Base-by-base conservation (phyloP, 2,329 filamentous ascomycete species). In the Aspergillus proliferans region DNA sequence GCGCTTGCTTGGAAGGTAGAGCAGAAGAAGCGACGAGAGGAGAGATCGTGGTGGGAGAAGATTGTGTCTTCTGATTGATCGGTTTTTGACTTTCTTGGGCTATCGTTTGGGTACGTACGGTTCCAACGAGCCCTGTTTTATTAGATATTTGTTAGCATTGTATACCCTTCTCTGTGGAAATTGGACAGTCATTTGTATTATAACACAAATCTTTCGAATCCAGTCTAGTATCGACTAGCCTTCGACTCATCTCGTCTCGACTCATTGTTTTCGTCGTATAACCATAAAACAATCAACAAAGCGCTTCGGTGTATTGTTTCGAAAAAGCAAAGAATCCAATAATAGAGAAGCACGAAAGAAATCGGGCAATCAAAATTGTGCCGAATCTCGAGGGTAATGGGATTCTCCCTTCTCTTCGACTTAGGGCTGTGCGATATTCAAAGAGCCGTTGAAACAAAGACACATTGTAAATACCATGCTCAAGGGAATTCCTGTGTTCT, bases 1-100 rank as follows among this genome's bases (percentile, higher is more conserved):
- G 53, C 53, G 6, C 14, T 47, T 14, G 46, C 41, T 19, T 53
- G 46, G 28, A 56, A 54, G n/a, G 43, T 10, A 6, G 50, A 50
- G 30, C 52, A 55, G 22, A 47, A 45, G 45, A 50, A 58, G 28
- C 45, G 43, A 30, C 48, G 48, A 33, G 43, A 55, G 41, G 52
- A 55, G 30, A 56, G 19, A 47, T 51, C 47, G 10, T 58, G 52
- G 56, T 50, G 50, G 33, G 50, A 54, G 12, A 50, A 46, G 42
- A 14, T 46, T 10, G 43, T 47, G 15, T 42, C 38, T 15, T 21
- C 38, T 21, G 19, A 40, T 15, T 40, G 38, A 40, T 40, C 10
- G 8, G 5, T 40, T 12, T 10, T 40, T 21, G 3, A 2, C 10
- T 40, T 40, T 40, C 19, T 19, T 40, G 15, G 15, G n/a, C 1